Evolutionary conservation across 2,329 filamentous ascomycete species (phyloP).

Genomic region (Fusarium redolens): DNA sequence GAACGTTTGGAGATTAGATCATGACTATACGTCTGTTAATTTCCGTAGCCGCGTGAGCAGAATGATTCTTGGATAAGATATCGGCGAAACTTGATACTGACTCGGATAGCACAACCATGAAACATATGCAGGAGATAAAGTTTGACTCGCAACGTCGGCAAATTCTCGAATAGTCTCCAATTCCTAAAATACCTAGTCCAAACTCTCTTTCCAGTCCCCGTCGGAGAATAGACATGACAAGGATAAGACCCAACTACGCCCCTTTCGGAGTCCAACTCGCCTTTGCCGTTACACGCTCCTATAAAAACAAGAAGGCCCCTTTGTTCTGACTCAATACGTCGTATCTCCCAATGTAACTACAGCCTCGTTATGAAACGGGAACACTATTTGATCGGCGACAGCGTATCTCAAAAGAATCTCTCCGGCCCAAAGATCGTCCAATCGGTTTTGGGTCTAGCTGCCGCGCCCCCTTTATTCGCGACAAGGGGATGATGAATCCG

Average conservation of each 20-base stretch:
- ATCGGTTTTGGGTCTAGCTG: background rate
- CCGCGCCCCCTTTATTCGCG: background rate
- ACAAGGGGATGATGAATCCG: background rate
- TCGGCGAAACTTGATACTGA: background rate
- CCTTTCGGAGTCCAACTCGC: background rate
- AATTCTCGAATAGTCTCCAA: background rate
- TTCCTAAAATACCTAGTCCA: no score
- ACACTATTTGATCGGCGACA: background rate
- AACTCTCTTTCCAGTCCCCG: background rate
- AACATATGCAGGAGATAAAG: background rate
- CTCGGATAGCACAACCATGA: background rate
- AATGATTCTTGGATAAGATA: accelerated
- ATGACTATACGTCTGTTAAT: background rate
- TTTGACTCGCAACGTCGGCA: background rate
- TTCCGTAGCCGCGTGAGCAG: background rate
- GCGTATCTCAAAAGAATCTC: background rate
- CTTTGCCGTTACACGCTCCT: background rate
- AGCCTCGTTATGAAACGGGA: background rate
- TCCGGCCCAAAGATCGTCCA: background rate
- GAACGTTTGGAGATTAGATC: background rate
- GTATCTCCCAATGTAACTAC: background rate
- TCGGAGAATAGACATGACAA: background rate
- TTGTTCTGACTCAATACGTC: background rate
- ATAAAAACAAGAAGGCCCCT: background rate
- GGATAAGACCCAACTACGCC: background rate